Percentiles rank a stretch among this genome's conserved stretches.
These are phyloP conservation scores for Cucurbita moschata DNA, from an alignment of 306 rosid species.

Conservation along the genomic window DNA sequence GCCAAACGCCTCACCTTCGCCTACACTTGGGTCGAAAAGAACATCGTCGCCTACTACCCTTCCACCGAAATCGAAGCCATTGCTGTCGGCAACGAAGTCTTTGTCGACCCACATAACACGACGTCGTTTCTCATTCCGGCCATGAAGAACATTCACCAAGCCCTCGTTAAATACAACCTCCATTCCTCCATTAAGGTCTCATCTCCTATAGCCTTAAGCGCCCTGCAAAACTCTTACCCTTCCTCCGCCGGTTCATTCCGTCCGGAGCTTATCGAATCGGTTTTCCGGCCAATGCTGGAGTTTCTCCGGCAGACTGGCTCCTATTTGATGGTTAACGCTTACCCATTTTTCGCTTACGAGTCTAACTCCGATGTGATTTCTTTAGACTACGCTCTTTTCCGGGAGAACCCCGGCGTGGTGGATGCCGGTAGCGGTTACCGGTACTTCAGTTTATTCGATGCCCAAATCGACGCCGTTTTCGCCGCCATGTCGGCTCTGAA, in stretches of 20 bases:
- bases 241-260: slow-evolving; percentile 83
- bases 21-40: slow-evolving; percentile 52
- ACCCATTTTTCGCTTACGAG: slow-evolving; percentile 91
- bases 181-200: slow-evolving; percentile 53
- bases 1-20: slow-evolving; percentile 58
- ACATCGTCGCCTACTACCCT: slow-evolving; percentile 63
- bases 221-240: slow-evolving; percentile 73
- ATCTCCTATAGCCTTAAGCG: slow-evolving; percentile 81
- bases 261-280: slow-evolving; percentile 47
- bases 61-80: slow-evolving; percentile 79
- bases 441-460: slow-evolving; percentile 68
- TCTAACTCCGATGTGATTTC: slow-evolving; percentile 78
- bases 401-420: slow-evolving; percentile 61
- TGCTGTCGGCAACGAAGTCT: slow-evolving; percentile 91
- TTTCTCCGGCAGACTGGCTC: slow-evolving; percentile 78
- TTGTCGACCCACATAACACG: slow-evolving; percentile 57
- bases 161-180: slow-evolving; percentile 42
- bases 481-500: slow-evolving; percentile 57
- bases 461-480: slow-evolving; percentile 92
- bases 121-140: slow-evolving; percentile 73
- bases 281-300: slow-evolving; percentile 57
- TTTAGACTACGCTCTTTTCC: slow-evolving; percentile 64
- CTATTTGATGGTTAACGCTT: slow-evolving; percentile 76
- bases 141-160: slow-evolving; percentile 73
- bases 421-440: slow-evolving; percentile 76